Evolutionary conservation across 306 rosid genomes (phyloP).

Genomic region (Gleditsia sinensis): DNA sequence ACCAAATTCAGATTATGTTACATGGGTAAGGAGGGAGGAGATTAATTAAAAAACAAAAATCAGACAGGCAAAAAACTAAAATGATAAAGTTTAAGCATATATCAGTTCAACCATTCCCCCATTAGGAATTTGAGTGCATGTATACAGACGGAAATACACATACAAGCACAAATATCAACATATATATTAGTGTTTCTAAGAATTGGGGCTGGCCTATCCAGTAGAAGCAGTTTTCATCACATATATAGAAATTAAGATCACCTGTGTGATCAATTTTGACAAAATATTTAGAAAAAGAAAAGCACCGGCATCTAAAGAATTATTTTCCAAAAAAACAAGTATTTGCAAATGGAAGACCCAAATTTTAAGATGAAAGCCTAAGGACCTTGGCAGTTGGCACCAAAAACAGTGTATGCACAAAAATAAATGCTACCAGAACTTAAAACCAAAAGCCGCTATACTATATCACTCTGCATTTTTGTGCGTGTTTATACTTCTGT

Average conservation of each 20-base stretch:
- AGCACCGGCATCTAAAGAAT: not conserved
- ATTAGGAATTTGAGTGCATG: not conserved
- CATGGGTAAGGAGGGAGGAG: not conserved
- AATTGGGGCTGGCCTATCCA: not conserved
- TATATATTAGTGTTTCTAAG: not conserved
- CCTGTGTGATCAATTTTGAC: slow-evolving; percentile 20
- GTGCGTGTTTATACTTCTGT: not conserved
- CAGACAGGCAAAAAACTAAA: not conserved
- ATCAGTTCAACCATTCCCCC: not conserved
- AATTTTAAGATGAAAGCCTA: slow-evolving; percentile 2
- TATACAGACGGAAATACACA: not conserved
- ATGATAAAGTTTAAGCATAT: not conserved
- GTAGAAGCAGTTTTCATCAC: slow-evolving; percentile 6
- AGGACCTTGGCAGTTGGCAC: slow-evolving; percentile 26
- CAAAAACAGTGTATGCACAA: slow-evolving; percentile 8
- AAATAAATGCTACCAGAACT: slow-evolving; percentile 22
- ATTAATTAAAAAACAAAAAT: not conserved
- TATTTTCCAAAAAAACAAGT: not conserved
- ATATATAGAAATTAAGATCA: slow-evolving; percentile 3
- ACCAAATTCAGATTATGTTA: slow-evolving; percentile 29
- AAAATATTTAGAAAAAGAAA: slow-evolving; percentile 11
- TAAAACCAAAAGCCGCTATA: not conserved
- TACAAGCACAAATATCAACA: slow-evolving; percentile 3
- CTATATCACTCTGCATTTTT: not conserved
- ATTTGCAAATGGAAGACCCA: not conserved